phyloP scores from a whole-genome alignment of 441 rosid species.

The Cnidoscolus chayamansa region DNA sequence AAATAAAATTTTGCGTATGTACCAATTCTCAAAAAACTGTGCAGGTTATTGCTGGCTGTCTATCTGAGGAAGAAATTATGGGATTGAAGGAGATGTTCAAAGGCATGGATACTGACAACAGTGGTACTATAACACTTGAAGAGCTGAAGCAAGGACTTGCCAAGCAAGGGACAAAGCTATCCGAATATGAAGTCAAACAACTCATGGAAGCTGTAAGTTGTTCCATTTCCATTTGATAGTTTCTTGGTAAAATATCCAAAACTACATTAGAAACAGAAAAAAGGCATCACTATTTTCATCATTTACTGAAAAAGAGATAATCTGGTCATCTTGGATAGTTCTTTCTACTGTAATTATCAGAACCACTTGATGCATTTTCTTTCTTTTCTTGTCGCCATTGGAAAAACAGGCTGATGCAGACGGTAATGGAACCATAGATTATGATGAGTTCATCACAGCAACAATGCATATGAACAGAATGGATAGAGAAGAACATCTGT shows the following conservation, averaged over 20 bases:
- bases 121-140: conserved; percentile 85
- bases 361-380: neutral
- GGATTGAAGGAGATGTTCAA: conserved; percentile 84
- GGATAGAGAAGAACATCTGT: conserved; percentile 91
- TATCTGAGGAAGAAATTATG: conserved; percentile 91
- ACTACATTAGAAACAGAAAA: too few species aligned
- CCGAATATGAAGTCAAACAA: conserved; percentile 78
- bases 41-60: conserved; percentile 84
- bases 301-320: too few species aligned
- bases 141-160: conserved; percentile 83
- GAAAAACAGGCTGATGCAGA: conserved; percentile 83
- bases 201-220: conserved; percentile 76
- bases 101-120: conserved; percentile 71
- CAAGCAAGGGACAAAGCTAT: conserved; percentile 73
- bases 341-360: neutral
- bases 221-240: neutral
- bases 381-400: neutral
- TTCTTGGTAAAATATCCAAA: neutral
- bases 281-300: too few species aligned
- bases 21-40: neutral
- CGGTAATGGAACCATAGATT: conserved; percentile 87
- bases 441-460: conserved; percentile 88
- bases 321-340: neutral
- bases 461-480: conserved; percentile 88
- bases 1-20: neutral